These are phyloP conservation scores for Magnolia sinica DNA, from an alignment of 164 flowering plant genomes.

Conservation along the genomic window DNA sequence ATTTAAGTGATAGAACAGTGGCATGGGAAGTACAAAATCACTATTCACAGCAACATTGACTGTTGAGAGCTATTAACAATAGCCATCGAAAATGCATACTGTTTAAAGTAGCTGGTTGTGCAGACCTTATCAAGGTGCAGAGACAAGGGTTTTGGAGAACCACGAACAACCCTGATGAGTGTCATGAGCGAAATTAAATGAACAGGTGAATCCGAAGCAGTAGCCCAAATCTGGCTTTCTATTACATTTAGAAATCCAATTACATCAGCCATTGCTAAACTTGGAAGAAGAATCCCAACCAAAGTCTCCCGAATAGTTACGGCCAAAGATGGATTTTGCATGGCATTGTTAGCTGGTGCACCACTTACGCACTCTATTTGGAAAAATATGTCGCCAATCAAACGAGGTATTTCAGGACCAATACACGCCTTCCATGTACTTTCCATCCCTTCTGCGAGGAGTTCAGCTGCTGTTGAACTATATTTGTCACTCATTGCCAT, in stretches of 20 bases:
- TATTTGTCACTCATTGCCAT: constrained; percentile 92
- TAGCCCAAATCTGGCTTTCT: constrained; percentile 94
- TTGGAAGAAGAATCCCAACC: constrained; percentile 87
- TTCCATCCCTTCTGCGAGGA: constrained; percentile 97
- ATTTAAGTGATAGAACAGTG: background rate
- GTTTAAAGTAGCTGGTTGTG: constrained; percentile 9
- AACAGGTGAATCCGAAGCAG: constrained; percentile 98
- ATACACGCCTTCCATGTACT: constrained; percentile 82
- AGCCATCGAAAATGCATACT: background rate
- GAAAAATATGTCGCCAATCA: constrained; percentile 82
- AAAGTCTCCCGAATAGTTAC: constrained; percentile 61
- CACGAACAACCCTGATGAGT: constrained; percentile 76
- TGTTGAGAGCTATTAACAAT: background rate
- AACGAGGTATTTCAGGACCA: constrained; percentile 69
- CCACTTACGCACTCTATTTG: constrained; percentile 89
- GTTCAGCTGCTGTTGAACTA: constrained; percentile 92
- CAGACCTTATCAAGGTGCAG: constrained; percentile 88
- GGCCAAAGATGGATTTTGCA: constrained; percentile 36
- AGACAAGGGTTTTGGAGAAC: constrained; percentile 70
- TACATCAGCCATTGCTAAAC: constrained; percentile 87
- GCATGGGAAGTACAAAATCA: background rate
- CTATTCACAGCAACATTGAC: background rate
- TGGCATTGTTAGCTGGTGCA: constrained; percentile 37
- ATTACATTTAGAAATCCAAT: constrained; percentile 63
- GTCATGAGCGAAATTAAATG: constrained; percentile 80